These are phyloP conservation scores for Akanthomyces uredinophilus DNA, from an alignment of 2,329 filamentous ascomycete species.

Conservation along the genomic window DNA sequence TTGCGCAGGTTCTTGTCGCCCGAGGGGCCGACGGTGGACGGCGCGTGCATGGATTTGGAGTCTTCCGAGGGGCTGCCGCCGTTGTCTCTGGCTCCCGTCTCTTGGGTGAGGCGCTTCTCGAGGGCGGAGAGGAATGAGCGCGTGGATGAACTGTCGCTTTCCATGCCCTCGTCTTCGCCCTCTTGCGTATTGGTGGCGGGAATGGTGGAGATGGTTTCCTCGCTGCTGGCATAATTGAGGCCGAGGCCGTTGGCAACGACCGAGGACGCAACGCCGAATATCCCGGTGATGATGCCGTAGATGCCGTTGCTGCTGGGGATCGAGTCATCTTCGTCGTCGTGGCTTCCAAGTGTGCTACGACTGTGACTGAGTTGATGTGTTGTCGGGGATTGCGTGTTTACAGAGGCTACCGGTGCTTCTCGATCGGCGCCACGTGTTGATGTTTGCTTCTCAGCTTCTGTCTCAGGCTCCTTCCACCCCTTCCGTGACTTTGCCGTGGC, in stretches of 20 bases:
- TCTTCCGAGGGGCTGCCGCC: slow-evolving; percentile 31
- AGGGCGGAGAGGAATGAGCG: slow-evolving; percentile 46
- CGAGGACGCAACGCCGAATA: slow-evolving; percentile 46
- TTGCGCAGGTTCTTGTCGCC: slow-evolving; percentile 60
- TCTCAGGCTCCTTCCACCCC: slow-evolving; percentile 30
- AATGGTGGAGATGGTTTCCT: slow-evolving; percentile 24
- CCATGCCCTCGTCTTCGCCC: slow-evolving; percentile 22
- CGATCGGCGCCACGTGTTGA: background rate
- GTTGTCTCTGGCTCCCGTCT: slow-evolving; percentile 23
- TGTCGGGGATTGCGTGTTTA: background rate
- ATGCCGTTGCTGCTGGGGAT: slow-evolving; percentile 41
- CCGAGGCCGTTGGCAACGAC: slow-evolving; percentile 36
- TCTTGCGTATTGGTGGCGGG: slow-evolving; percentile 20
- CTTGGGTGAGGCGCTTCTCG: slow-evolving; percentile 30
- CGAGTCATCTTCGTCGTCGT: slow-evolving; percentile 24
- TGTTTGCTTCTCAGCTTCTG: slow-evolving; percentile 17
- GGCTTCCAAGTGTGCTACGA: background rate
- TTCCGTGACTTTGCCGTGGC: slow-evolving; percentile 33
- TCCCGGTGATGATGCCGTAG: slow-evolving; percentile 52
- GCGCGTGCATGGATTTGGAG: slow-evolving; percentile 25
- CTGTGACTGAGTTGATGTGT: background rate
- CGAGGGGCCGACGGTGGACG: slow-evolving; percentile 20
- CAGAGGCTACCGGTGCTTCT: background rate
- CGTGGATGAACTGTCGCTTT: slow-evolving; percentile 42
- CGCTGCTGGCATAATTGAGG: slow-evolving; percentile 23